Evolutionary conservation across 495 filamentous ascomycete species (phyloP).

Genomic region (Amorphotheca resinae): DNA sequence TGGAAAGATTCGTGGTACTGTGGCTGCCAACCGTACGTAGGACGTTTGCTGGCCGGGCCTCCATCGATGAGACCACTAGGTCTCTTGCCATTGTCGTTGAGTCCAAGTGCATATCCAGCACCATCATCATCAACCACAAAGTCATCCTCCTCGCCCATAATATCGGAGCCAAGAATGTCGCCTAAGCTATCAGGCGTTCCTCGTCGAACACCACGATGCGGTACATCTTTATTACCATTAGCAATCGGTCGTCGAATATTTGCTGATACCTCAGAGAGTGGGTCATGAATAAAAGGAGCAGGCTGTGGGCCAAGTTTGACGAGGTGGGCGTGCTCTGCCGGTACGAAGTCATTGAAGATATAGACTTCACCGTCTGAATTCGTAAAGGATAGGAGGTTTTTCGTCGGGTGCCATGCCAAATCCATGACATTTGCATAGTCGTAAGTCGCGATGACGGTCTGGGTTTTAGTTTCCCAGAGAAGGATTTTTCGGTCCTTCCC

Average conservation of each 20-base stretch:
- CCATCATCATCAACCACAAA: slow-evolving; percentile 94
- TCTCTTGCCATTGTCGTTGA: slow-evolving; percentile 59
- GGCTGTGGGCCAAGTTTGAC: slow-evolving; percentile 49
- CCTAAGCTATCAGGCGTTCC: slow-evolving; percentile 35
- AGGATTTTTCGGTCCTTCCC: slow-evolving; percentile 70
- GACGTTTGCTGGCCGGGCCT: slow-evolving; percentile 27
- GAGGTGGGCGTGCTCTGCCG: slow-evolving; percentile 46
- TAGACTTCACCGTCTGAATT: slow-evolving; percentile 84
- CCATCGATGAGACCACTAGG: slow-evolving; percentile 32
- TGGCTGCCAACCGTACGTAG: slow-evolving; percentile 41
- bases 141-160: slow-evolving; percentile 44
- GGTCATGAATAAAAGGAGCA: slow-evolving; percentile 77
- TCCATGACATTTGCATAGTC: slow-evolving; percentile 72
- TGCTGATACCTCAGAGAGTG: slow-evolving; percentile 56
- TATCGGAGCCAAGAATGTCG: slow-evolving; percentile 38
- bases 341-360: slow-evolving; percentile 71
- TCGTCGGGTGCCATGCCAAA: slow-evolving; percentile 79
- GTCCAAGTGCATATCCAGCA: slow-evolving; percentile 64
- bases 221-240: slow-evolving; percentile 42
- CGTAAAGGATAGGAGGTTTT: slow-evolving; percentile 81
- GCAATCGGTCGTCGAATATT: slow-evolving; percentile 44
- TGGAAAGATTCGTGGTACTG: slow-evolving; percentile 75
- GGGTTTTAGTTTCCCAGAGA: slow-evolving; percentile 82
- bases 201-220: slow-evolving; percentile 24
- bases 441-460: slow-evolving; percentile 59